These are phyloP conservation scores for Iris pallida DNA, from an alignment of 116 monocot genomes.

Conservation along the genomic window DNA sequence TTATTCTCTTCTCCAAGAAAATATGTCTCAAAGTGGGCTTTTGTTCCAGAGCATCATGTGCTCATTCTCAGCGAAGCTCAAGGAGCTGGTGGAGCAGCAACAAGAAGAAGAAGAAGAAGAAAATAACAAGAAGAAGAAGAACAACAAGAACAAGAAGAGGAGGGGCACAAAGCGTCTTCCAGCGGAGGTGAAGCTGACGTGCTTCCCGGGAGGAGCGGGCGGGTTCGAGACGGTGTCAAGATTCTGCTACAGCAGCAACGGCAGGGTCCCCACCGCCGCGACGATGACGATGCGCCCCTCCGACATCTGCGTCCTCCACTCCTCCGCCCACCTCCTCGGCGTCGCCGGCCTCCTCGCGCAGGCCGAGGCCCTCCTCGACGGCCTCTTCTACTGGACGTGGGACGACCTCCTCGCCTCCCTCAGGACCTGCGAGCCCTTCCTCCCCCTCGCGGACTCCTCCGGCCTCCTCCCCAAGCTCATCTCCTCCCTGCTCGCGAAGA, in stretches of 20 bases:
- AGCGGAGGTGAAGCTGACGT: conserved; percentile 40
- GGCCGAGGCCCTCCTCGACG: conserved; percentile 67
- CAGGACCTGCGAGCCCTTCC: conserved; percentile 58
- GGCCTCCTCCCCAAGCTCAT: conserved; percentile 62
- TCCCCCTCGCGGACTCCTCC: conserved; percentile 42
- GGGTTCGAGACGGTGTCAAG: conserved; percentile 75
- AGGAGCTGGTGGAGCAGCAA: conserved; percentile 38
- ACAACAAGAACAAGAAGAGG: conserved; percentile 13
- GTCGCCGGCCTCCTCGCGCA: conserved; percentile 49
- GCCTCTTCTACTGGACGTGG: conserved; percentile 86
- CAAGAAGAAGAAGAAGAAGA: too few species aligned
- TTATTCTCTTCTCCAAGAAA: neutral
- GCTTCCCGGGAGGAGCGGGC: conserved; percentile 64
- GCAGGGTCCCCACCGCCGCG: conserved; percentile 7
- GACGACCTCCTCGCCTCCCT: conserved; percentile 54
- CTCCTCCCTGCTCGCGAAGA: conserved; percentile 59
- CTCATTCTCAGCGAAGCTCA: conserved; percentile 48
- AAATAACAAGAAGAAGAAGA: neutral
- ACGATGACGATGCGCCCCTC: conserved; percentile 29
- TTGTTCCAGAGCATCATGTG: conserved; percentile 34
- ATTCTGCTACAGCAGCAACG: conserved; percentile 62
- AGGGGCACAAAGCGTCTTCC: conserved; percentile 22
- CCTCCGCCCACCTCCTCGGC: conserved; percentile 33
- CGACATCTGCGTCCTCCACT: conserved; percentile 38
- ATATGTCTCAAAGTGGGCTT: too few species aligned